These are phyloP conservation scores for Populus alba DNA, from an alignment of 345 rosid species.

Conservation along the genomic window DNA sequence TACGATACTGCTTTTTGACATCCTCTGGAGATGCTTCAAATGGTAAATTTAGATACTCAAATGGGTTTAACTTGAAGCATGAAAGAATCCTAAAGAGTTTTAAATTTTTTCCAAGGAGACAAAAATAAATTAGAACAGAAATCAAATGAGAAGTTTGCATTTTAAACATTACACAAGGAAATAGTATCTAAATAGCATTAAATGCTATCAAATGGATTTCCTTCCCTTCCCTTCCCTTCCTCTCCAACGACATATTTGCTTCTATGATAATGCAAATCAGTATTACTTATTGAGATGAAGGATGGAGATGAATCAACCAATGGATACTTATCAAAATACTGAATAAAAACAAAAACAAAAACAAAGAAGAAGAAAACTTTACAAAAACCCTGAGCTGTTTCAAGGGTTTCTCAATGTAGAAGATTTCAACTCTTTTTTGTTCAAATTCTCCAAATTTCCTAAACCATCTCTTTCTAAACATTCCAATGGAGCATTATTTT, in stretches of 20 bases:
- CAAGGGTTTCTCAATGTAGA: neutral
- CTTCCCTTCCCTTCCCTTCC: too few relatives aligned
- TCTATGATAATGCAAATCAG: neutral
- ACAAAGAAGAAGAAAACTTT: neutral
- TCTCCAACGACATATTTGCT: too few relatives aligned
- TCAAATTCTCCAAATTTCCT: neutral
- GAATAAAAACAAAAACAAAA: too few relatives aligned
- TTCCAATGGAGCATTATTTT: neutral
- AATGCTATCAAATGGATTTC: too few relatives aligned
- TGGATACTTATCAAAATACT: neutral
- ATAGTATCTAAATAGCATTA: neutral
- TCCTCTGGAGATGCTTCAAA: conserved; percentile 72
- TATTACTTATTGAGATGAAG: neutral
- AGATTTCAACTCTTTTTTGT: neutral
- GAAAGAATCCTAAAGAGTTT: conserved; percentile 68
- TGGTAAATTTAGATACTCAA: conserved; percentile 74
- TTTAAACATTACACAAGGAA: neutral
- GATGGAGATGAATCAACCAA: neutral
- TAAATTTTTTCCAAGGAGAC: neutral
- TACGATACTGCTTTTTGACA: conserved; percentile 84
- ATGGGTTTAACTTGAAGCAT: conserved; percentile 96
- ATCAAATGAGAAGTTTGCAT: neutral
- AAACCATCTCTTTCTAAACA: neutral
- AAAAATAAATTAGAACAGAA: conserved; percentile 1
- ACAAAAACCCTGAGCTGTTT: neutral